Evolutionary conservation across 1,284 basidiomycete genomes (phyloP).

Genomic region (Ceratobasidium sp.): DNA sequence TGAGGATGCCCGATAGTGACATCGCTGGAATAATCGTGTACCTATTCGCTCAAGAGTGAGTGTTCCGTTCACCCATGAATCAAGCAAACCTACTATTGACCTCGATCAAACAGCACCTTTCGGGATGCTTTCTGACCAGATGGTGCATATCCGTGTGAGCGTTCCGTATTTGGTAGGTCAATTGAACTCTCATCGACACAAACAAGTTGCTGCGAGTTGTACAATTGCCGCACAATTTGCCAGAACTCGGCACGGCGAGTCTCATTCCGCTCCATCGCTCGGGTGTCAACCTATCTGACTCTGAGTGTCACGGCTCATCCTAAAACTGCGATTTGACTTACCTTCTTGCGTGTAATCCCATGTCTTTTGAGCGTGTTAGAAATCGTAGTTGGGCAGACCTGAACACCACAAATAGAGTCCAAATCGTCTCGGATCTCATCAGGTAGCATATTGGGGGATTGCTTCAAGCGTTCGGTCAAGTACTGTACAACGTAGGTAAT

Average conservation of each 20-base stretch:
- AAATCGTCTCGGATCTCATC: too few species aligned
- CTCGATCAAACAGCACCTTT: conserved; percentile 40
- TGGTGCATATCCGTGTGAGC: conserved; percentile 28
- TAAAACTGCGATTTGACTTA: too few species aligned
- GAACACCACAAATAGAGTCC: too few species aligned
- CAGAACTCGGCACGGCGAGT: background rate
- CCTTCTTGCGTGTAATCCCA: too few species aligned
- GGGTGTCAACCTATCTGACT: background rate
- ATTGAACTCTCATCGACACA: conserved; percentile 48
- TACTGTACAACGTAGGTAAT: too few species aligned
- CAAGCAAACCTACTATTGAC: conserved; percentile 36
- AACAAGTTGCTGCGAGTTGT: conserved; percentile 28
- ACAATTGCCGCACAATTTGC: background rate
- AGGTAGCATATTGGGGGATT: too few species aligned
- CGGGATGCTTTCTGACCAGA: conserved; percentile 29
- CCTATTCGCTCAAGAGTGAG: background rate
- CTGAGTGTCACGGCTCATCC: too few species aligned
- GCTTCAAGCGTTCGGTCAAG: too few species aligned
- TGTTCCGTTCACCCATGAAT: background rate
- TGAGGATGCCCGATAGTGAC: background rate
- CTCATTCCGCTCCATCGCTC: conserved; percentile 9
- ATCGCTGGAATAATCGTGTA: conserved; percentile 15
- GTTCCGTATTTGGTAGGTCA: conserved; percentile 34
- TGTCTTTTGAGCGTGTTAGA: too few species aligned
- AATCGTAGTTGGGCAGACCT: too few species aligned